A percentile compares a stretch with the other conserved stretches of the same genome.
phyloP scores from a whole-genome alignment of 257 asterid species.

The Penstemon eatonii region DNA sequence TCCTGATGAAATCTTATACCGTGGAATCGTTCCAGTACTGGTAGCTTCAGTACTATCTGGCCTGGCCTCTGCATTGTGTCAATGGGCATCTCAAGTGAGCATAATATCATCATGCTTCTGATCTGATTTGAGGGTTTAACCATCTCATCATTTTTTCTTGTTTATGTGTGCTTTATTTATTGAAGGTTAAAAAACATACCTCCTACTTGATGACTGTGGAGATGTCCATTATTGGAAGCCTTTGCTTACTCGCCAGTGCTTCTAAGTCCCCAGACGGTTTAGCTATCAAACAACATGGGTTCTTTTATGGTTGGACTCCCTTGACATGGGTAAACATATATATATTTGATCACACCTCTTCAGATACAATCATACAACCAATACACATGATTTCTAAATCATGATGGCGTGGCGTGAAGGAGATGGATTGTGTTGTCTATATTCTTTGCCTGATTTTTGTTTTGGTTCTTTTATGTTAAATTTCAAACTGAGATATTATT shows the following conservation, averaged over 20 bases:
- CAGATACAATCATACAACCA: not conserved
- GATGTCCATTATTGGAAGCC: conserved; percentile 93
- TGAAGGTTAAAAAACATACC: conserved; percentile 82
- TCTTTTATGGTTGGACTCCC: conserved; percentile 92
- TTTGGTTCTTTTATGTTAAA: conserved; percentile 22
- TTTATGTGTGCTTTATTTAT: conserved; percentile 13
- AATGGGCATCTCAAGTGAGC: conserved; percentile 97
- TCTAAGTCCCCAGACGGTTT: conserved; percentile 90
- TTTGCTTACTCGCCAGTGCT: conserved; percentile 85
- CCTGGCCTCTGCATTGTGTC: conserved; percentile 95
- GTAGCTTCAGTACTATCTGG: conserved; percentile 97
- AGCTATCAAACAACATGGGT: conserved; percentile 70
- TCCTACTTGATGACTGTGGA: conserved; percentile 96
- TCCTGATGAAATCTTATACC: conserved; percentile 72
- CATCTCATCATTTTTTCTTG: conserved; percentile 22
- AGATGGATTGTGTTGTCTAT: conserved; percentile 1
- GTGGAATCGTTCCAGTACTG: conserved; percentile 82
- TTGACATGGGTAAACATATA: conserved; percentile 61
- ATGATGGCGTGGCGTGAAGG: not conserved
- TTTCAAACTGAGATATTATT: conserved; percentile 8
- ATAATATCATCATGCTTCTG: conserved; percentile 22
- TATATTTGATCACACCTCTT: conserved; percentile 13
- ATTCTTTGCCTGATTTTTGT: conserved; percentile 10
- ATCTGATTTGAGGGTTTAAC: conserved; percentile 12
- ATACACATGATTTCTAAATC: conserved; percentile 19